Conservation (phyloP, 306 rosid species). For the Pyrus pyrifolia region DNA sequence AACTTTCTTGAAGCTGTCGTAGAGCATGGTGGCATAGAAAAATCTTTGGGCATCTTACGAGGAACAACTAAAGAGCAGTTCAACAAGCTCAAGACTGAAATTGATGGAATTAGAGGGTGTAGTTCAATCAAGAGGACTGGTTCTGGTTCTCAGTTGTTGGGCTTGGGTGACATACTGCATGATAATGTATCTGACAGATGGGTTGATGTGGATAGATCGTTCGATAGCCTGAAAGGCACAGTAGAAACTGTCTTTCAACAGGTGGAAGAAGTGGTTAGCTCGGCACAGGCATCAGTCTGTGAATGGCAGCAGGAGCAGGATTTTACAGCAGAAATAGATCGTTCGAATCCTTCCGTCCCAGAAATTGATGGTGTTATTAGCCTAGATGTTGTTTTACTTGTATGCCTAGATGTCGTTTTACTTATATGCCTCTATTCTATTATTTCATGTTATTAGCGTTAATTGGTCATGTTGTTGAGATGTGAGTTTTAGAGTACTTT, state of each 20-base stretch:
- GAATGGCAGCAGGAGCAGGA: slow-evolving; percentile 65
- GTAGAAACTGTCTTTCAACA: slow-evolving; percentile 33
- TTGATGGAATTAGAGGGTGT: slow-evolving; percentile 42
- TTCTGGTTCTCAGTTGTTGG: slow-evolving; percentile 52
- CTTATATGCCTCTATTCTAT: too few species aligned
- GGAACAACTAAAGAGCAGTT: slow-evolving; percentile 35
- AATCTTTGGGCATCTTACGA: slow-evolving; percentile 37
- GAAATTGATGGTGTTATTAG: too few species aligned
- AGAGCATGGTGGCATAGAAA: slow-evolving; percentile 25
- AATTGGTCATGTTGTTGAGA: too few species aligned
- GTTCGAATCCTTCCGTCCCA: too few species aligned
- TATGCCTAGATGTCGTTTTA: too few species aligned
- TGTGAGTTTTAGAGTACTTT: too few species aligned
- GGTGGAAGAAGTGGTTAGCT: slow-evolving; percentile 34
- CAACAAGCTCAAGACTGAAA: slow-evolving; percentile 53
- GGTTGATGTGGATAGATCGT: slow-evolving; percentile 37
- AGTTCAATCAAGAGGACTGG: slow-evolving; percentile 34
- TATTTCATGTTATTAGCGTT: too few species aligned
- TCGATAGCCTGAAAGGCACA: slow-evolving; percentile 37
- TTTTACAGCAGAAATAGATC: slow-evolving; percentile 56
- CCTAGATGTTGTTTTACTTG: too few species aligned
- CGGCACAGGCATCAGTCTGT: slow-evolving; percentile 39
- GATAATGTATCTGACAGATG: slow-evolving; percentile 49
- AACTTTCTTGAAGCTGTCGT: slow-evolving; percentile 19
- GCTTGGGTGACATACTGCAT: slow-evolving; percentile 58